These are phyloP conservation scores for Coemansia sp. DNA, from an alignment of 192 early-diverging fungal genomes.

Conservation along the genomic window DNA sequence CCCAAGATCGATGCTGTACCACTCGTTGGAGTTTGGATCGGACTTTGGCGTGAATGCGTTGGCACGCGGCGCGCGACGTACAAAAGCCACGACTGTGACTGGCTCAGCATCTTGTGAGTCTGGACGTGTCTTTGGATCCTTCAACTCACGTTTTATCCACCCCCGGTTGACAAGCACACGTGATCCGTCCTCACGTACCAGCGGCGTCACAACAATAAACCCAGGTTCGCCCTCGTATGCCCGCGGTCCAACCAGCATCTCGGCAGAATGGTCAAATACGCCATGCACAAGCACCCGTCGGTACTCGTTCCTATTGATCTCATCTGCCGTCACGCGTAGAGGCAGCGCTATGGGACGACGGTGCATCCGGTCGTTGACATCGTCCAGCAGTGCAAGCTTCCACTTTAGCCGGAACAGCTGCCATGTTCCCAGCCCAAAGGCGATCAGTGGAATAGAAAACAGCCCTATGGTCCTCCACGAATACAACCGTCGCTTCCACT, in stretches of 20 bases:
- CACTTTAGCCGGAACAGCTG: constrained; percentile 84
- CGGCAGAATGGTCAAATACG: constrained; percentile 66
- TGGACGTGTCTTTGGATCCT: constrained; percentile 57
- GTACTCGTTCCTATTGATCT: constrained; percentile 69
- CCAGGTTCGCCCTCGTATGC: constrained; percentile 69
- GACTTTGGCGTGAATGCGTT: constrained; percentile 65
- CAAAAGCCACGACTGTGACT: constrained; percentile 66
- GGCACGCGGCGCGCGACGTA: constrained; percentile 56
- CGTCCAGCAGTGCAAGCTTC: constrained; percentile 80
- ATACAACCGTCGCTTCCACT: constrained; percentile 44
- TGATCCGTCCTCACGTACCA: constrained; percentile 68
- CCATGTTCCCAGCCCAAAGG: constrained; percentile 78
- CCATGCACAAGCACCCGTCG: constrained; percentile 71
- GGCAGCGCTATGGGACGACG: constrained; percentile 69
- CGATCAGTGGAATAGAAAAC: constrained; percentile 40
- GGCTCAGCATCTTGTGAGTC: constrained; percentile 57
- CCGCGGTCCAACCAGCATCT: constrained; percentile 82
- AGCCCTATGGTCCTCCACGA: constrained; percentile 56
- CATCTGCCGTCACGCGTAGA: constrained; percentile 57
- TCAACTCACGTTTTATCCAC: constrained; percentile 77
- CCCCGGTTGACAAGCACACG: constrained; percentile 83
- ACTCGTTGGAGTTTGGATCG: constrained; percentile 67
- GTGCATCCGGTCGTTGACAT: constrained; percentile 63
- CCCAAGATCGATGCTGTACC: constrained; percentile 78
- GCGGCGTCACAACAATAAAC: constrained; percentile 73